Conservation (phyloP, 768 basidiomycete species). For the Boletus eberwhitei region DNA sequence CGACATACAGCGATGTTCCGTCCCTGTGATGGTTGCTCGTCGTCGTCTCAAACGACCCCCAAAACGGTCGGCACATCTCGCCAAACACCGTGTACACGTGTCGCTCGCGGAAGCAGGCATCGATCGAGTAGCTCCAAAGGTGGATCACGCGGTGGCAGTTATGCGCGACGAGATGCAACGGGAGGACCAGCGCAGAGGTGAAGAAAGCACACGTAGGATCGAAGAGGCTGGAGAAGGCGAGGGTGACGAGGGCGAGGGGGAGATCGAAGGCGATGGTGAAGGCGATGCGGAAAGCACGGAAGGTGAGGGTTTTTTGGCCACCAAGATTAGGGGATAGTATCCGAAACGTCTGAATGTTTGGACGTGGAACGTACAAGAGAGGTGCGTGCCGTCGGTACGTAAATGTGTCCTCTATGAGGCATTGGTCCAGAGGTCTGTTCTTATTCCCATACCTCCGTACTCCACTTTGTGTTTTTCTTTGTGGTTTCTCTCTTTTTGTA, state of each 20-base stretch:
- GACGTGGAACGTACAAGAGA: not conserved
- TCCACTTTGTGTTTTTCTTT: not conserved
- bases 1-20: constrained; percentile 72
- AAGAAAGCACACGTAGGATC: constrained; percentile 11
- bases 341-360: not conserved
- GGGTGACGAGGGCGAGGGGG: constrained; percentile 25
- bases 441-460: not conserved
- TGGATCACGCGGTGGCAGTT: constrained; percentile 79
- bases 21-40: constrained; percentile 95
- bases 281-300: constrained; percentile 28
- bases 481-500: not conserved
- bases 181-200: constrained; percentile 47
- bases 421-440: too few species aligned
- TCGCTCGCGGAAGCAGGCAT: constrained; percentile 83
- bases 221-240: constrained; percentile 27
- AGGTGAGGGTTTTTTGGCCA: constrained; percentile 30
- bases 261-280: constrained; percentile 13
- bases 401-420: not conserved
- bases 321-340: constrained; percentile 20
- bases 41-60: constrained; percentile 87
- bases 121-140: constrained; percentile 82
- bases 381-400: not conserved
- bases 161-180: constrained; percentile 76
- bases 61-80: constrained; percentile 73
- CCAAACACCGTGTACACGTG: constrained; percentile 77